Percentiles rank a stretch among this genome's conserved stretches.
Conservation (phyloP, 2,329 filamentous ascomycete species). For the Ophiostoma novo-ulmi region DNA sequence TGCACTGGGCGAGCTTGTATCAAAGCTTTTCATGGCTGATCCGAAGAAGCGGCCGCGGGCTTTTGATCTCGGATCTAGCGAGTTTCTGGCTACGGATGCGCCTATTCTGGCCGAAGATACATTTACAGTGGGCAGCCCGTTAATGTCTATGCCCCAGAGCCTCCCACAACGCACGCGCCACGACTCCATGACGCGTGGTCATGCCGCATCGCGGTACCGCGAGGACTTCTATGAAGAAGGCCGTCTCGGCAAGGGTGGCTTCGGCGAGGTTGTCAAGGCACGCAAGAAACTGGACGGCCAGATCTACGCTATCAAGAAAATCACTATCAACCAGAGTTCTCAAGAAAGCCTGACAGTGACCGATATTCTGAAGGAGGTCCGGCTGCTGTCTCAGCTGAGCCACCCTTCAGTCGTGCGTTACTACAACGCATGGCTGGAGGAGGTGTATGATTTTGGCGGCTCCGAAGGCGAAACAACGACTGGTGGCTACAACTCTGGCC, state of each 20-base stretch:
- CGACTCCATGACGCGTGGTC: conserved; percentile 55
- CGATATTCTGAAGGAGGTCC: conserved; percentile 78
- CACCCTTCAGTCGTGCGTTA: conserved; percentile 85
- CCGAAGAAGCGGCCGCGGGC: conserved; percentile 79
- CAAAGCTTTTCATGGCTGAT: conserved; percentile 78
- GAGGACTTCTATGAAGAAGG: conserved; percentile 90
- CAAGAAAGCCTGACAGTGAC: conserved; percentile 76
- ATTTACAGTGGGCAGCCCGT: conserved; percentile 39
- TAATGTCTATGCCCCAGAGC: conserved; percentile 41
- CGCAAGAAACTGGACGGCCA: conserved; percentile 90
- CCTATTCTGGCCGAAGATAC: conserved; percentile 50
- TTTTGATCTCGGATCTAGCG: conserved; percentile 63
- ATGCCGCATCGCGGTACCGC: conserved; percentile 66
- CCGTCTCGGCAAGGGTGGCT: conserved; percentile 84
- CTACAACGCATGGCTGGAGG: conserved; percentile 91
- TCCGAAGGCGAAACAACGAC: conserved; percentile 52
- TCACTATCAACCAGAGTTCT: conserved; percentile 79
- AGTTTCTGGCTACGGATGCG: conserved; percentile 62
- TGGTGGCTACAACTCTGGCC: conserved; percentile 34
- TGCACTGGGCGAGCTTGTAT: conserved; percentile 71
- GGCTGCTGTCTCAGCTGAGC: conserved; percentile 84
- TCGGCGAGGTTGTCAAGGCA: conserved; percentile 93
- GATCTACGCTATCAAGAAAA: conserved; percentile 95
- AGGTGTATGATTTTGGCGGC: conserved; percentile 50
- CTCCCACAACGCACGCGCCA: conserved; percentile 48